Conservation (phyloP, 2,329 filamentous ascomycete genomes). For the Fusarium palustre region DNA sequence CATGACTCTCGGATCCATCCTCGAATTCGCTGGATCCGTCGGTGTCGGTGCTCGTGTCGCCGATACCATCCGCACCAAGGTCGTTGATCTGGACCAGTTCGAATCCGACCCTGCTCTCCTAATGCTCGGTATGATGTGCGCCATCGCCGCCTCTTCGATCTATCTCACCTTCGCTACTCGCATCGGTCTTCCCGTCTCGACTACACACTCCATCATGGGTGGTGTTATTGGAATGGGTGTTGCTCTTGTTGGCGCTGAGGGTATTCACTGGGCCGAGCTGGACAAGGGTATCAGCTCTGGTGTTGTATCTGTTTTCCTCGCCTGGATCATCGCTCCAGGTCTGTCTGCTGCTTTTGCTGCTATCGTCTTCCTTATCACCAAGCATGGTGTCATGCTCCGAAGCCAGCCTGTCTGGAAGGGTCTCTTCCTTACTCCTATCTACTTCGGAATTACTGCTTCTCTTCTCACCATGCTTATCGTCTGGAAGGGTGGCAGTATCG, state of each 20-base stretch:
- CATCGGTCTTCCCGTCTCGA: conserved; percentile 69
- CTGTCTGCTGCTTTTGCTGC: conserved; percentile 66
- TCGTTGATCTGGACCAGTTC: conserved; percentile 65
- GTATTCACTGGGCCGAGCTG: conserved; percentile 66
- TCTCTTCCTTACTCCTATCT: conserved; percentile 64
- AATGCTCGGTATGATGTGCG: conserved; percentile 71
- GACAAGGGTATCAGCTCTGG: conserved; percentile 52
- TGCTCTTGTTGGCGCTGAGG: conserved; percentile 62
- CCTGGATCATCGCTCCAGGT: conserved; percentile 70
- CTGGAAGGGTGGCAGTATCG: conserved; percentile 62
- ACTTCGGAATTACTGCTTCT: conserved; percentile 67
- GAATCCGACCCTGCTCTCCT: conserved; percentile 62
- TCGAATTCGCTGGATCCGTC: conserved; percentile 71
- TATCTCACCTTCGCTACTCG: conserved; percentile 68
- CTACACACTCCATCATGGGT: conserved; percentile 71
- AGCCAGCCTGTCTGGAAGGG: conserved; percentile 66
- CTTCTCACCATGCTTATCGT: conserved; percentile 72
- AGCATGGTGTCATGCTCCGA: conserved; percentile 68
- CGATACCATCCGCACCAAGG: conserved; percentile 71
- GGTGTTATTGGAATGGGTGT: conserved; percentile 71
- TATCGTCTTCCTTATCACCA: conserved; percentile 68
- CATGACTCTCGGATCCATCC: conserved; percentile 67
- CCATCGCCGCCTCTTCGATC: conserved; percentile 63
- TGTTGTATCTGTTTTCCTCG: conserved; percentile 68
- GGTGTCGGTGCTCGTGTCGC: conserved; percentile 71